Conservation (phyloP, 768 basidiomycete genomes). For the Tephrocybe sp. region DNA sequence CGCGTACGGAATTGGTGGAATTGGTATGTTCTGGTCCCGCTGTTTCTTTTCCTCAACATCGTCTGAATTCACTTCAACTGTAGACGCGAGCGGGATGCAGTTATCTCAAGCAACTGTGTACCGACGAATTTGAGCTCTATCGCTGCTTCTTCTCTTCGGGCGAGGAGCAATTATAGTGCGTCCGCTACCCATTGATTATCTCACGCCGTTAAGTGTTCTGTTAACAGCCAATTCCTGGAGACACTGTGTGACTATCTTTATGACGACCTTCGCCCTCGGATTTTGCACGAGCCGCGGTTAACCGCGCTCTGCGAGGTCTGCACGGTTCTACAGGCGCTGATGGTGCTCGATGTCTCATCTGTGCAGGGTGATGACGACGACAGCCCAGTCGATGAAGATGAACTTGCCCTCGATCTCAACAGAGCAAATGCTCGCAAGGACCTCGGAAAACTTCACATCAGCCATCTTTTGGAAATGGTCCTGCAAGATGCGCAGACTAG, state of each 20-base stretch:
- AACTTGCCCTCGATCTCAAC: conserved; percentile 41
- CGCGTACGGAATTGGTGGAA: conserved; percentile 80
- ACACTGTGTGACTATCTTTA: conserved; percentile 91
- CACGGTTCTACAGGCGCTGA: conserved; percentile 92
- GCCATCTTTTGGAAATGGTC: conserved; percentile 81
- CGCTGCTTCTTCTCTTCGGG: conserved; percentile 86
- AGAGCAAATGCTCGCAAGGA: conserved; percentile 28
- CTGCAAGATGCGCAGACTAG: conserved; percentile 95
- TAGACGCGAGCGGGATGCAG: conserved; percentile 91
- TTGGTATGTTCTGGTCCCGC: conserved; percentile 47
- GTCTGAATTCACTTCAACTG: not conserved
- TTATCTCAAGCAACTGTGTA: conserved; percentile 88
- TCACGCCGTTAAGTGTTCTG: not conserved
- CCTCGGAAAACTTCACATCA: conserved; percentile 69
- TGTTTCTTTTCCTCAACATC: too few relatives aligned
- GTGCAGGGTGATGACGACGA: conserved; percentile 18
- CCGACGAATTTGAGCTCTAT: conserved; percentile 85
- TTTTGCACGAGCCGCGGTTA: conserved; percentile 88
- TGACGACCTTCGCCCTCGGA: conserved; percentile 92
- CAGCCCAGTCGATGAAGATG: conserved; percentile 21
- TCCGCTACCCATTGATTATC: conserved; percentile 4
- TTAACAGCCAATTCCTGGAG: conserved; percentile 78
- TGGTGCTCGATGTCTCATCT: conserved; percentile 80
- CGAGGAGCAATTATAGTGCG: conserved; percentile 57
- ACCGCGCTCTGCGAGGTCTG: conserved; percentile 91